A percentile compares a stretch with the other conserved stretches of the same genome.
These are phyloP conservation scores for Phialemoniopsis sp. DNA, from an alignment of 2,329 filamentous ascomycete genomes.

Conservation along the genomic window DNA sequence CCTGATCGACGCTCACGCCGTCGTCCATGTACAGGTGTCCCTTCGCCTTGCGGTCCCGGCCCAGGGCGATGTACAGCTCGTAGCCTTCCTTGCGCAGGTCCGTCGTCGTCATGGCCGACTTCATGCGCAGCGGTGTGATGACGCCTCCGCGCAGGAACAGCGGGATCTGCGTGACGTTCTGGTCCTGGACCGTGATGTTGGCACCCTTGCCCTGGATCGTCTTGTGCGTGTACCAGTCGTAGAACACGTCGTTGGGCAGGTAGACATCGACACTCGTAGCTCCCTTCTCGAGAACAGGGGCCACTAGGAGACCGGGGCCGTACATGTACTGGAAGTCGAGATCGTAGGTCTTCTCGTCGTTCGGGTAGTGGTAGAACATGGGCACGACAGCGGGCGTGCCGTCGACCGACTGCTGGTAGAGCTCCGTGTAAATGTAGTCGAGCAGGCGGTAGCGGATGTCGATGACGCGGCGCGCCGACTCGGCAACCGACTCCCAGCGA, in stretches of 20 bases:
- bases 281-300: slow-evolving; percentile 41
- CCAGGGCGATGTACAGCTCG: slow-evolving; percentile 66
- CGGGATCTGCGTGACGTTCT: slow-evolving; percentile 51
- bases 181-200: slow-evolving; percentile 31
- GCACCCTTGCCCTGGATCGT: slow-evolving; percentile 35
- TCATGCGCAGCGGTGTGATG: slow-evolving; percentile 57
- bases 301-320: slow-evolving; percentile 42
- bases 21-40: slow-evolving; percentile 77
- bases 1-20: slow-evolving; percentile 62
- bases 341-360: slow-evolving; percentile 37
- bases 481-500: slow-evolving; percentile 58
- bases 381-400: slow-evolving; percentile 67
- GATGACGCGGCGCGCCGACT: slow-evolving; percentile 65
- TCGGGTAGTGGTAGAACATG: slow-evolving; percentile 67
- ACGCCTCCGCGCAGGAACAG: slow-evolving; percentile 62
- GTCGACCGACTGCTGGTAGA: slow-evolving; percentile 53
- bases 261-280: slow-evolving; percentile 40
- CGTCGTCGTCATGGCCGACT: slow-evolving; percentile 58
- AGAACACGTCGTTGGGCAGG: slow-evolving; percentile 42
- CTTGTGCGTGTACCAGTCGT: slow-evolving; percentile 42
- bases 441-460: slow-evolving; percentile 71
- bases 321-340: slow-evolving; percentile 48
- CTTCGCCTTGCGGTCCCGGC: slow-evolving; percentile 53
- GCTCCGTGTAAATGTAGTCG: slow-evolving; percentile 76
- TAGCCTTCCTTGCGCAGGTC: slow-evolving; percentile 63